Percentiles rank a stretch among this genome's conserved stretches.
phyloP scores from a whole-genome alignment of 352 stramenopile species.

The Phytophthora parvispora region DNA sequence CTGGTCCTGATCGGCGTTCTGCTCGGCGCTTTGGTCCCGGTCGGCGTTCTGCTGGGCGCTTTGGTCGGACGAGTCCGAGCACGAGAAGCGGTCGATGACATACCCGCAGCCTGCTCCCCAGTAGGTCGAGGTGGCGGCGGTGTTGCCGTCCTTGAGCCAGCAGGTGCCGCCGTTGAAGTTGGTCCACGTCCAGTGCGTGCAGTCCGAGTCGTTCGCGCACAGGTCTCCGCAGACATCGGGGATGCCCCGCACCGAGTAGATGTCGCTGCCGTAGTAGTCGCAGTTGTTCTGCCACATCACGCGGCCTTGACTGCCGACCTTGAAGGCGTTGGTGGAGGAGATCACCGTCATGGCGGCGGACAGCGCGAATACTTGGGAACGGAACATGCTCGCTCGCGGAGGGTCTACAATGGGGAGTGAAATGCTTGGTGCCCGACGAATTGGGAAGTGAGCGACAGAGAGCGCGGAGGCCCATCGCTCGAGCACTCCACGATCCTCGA shows the following conservation, averaged over 20 bases:
- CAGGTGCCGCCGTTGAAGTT: conserved; percentile 50
- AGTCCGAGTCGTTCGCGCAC: conserved; percentile 37
- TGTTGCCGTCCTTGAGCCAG: conserved; percentile 55
- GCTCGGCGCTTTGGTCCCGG: conserved; percentile 1
- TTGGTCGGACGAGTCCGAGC: conserved; percentile 16
- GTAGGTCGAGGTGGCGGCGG: conserved; percentile 15
- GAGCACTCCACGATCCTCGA: conserved; percentile 5
- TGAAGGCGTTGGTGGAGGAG: conserved; percentile 22
- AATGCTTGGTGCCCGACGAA: conserved; percentile 14
- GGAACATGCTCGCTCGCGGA: conserved; percentile 20
- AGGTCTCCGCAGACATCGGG: conserved; percentile 48
- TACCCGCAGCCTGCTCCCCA: conserved; percentile 52
- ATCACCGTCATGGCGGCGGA: conserved; percentile 5
- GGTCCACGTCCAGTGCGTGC: conserved; percentile 58
- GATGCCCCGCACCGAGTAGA: conserved; percentile 32
- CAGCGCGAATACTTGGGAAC: conserved; percentile 18
- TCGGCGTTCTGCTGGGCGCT: too few species aligned
- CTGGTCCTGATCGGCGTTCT: conserved; percentile 4
- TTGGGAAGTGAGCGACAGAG: conserved; percentile 29
- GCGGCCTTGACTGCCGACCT: conserved; percentile 42
- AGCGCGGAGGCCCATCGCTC: conserved; percentile 19
- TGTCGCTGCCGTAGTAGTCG: conserved; percentile 51
- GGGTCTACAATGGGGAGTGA: background rate
- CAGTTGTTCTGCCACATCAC: conserved; percentile 62
- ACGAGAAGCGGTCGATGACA: conserved; percentile 47